A percentile compares a stretch with the other conserved stretches of the same genome.
Conservation (phyloP, 192 early-diverging fungal species). For the Thamnidium elegans region DNA sequence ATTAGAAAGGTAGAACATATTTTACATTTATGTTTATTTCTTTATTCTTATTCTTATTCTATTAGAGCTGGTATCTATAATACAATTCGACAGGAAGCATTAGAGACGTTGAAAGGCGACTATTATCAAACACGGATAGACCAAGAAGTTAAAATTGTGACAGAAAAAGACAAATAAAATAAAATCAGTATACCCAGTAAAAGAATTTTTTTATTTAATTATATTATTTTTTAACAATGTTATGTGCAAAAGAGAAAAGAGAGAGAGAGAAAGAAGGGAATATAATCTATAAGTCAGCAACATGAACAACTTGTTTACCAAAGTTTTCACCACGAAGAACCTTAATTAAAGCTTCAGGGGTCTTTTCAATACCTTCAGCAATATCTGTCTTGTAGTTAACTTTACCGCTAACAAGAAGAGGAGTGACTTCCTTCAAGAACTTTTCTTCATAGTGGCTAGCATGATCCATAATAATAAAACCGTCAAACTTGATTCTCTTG, state of each 20-base stretch:
- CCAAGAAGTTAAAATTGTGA: constrained; percentile 5
- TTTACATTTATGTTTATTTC: neutral
- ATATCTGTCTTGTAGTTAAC: constrained; percentile 56
- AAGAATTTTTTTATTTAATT: too few relatives aligned
- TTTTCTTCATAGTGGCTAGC: constrained; percentile 38
- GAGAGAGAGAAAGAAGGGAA: too few relatives aligned
- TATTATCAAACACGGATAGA: constrained; percentile 19
- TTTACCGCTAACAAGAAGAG: constrained; percentile 56
- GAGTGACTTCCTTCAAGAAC: constrained; percentile 54
- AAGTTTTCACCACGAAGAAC: constrained; percentile 63
- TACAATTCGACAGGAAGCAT: constrained; percentile 4
- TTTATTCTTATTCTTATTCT: neutral
- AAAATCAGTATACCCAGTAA: neutral
- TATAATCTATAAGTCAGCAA: constrained; percentile 40
- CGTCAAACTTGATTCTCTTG: constrained; percentile 58
- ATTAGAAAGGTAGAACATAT: constrained; percentile 14
- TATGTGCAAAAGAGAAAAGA: too few relatives aligned
- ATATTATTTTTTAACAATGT: too few relatives aligned
- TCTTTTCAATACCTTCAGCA: constrained; percentile 62
- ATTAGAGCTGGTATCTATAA: constrained; percentile 21
- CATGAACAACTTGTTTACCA: constrained; percentile 61
- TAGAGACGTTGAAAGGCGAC: constrained; percentile 13
- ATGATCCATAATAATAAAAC: constrained; percentile 61
- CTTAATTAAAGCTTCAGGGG: constrained; percentile 54
- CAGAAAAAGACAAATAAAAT: neutral